Percentiles rank a stretch among this genome's conserved stretches.
phyloP scores from a whole-genome alignment of 2,329 filamentous ascomycete genomes.

The Penicillium olsonii region DNA sequence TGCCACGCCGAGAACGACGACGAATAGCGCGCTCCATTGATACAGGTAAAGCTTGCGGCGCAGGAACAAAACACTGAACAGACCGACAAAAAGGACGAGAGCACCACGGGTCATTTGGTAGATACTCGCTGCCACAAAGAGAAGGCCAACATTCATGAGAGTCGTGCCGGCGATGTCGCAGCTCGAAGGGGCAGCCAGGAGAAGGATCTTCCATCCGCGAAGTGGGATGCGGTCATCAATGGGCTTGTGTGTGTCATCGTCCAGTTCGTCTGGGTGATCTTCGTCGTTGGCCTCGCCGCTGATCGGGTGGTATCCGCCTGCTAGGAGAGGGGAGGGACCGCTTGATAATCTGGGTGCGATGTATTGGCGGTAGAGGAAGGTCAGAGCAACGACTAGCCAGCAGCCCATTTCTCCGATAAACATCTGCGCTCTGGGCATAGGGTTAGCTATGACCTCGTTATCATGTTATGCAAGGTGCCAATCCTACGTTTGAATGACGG shows the following conservation, averaged over 20 bases:
- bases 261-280: conserved; percentile 43
- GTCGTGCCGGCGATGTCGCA: conserved; percentile 96
- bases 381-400: conserved; percentile 82
- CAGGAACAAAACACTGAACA: conserved; percentile 92
- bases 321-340: conserved; percentile 43
- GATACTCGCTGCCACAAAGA: conserved; percentile 93
- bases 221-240: conserved; percentile 61
- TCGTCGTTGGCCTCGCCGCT: conserved; percentile 52
- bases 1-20: conserved; percentile 85
- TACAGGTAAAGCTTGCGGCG: conserved; percentile 77
- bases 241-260: conserved; percentile 52
- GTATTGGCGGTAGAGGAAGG: conserved; percentile 66
- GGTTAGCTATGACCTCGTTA: background rate
- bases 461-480: background rate
- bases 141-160: conserved; percentile 91
- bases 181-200: conserved; percentile 82
- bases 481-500: conserved; percentile 80
- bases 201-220: conserved; percentile 67
- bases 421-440: conserved; percentile 70
- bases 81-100: conserved; percentile 88
- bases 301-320: conserved; percentile 68
- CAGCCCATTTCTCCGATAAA: conserved; percentile 95
- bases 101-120: conserved; percentile 99
- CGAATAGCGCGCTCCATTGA: conserved; percentile 86
- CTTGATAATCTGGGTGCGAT: conserved; percentile 41